Evolutionary conservation across 768 basidiomycete species (phyloP).

Genomic region (Leccinum pellstonianum): DNA sequence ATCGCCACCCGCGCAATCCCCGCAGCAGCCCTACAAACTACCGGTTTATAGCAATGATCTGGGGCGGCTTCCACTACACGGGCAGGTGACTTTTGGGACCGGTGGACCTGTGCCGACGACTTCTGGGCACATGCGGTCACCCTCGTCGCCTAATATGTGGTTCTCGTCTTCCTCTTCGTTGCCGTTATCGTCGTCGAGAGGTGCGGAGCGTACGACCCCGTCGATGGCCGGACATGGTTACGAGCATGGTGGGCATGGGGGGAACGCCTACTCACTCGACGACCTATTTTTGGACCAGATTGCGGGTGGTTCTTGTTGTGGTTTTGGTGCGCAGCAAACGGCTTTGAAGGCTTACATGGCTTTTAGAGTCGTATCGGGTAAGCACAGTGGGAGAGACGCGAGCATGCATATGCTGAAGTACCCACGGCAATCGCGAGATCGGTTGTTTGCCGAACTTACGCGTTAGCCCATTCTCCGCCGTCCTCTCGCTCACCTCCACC

Average conservation of each 20-base stretch:
- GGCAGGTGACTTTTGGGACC: constrained; percentile 21
- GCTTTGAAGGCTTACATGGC: too few species aligned
- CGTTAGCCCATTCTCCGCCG: too few species aligned
- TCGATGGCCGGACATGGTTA: constrained; percentile 5
- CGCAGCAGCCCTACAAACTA: constrained; percentile 34
- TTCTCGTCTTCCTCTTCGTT: constrained; percentile 9
- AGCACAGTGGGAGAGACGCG: too few species aligned
- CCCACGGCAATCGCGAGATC: too few species aligned
- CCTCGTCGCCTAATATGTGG: constrained; percentile 19
- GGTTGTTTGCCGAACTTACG: too few species aligned
- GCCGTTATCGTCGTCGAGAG: background rate
- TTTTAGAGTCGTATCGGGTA: too few species aligned
- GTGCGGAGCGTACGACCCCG: background rate
- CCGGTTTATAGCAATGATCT: constrained; percentile 60
- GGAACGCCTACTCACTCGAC: constrained; percentile 20
- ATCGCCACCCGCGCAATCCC: background rate
- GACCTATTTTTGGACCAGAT: constrained; percentile 24
- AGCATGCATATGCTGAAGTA: too few species aligned
- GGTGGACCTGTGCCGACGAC: constrained; percentile 1
- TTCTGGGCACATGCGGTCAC: constrained; percentile 2
- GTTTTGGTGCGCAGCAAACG: constrained; percentile 1
- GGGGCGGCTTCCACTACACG: constrained; percentile 51
- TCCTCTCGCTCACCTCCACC: too few species aligned
- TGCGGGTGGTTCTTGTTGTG: constrained; percentile 6
- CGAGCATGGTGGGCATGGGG: background rate